Evolutionary conservation across 345 rosid species (phyloP).

Genomic region (Boechera stricta): DNA sequence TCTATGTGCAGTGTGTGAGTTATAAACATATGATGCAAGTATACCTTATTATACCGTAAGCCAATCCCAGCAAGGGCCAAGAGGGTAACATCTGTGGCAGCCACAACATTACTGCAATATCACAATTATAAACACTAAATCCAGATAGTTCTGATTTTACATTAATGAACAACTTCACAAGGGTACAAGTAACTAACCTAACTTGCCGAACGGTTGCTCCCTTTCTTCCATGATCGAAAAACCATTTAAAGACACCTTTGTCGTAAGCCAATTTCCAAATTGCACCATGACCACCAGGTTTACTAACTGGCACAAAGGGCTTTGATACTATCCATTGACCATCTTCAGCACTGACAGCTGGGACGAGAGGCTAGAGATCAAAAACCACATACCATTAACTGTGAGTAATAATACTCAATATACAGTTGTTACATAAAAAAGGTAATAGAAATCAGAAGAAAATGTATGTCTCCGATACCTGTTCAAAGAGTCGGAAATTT

Average conservation of each 20-base stretch:
- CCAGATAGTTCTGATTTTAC: conserved; percentile 14
- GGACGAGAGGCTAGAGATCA: conserved; percentile 83
- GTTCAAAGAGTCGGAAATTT: conserved; percentile 88
- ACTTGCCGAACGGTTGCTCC: conserved; percentile 96
- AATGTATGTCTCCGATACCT: conserved; percentile 51
- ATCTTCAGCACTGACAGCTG: conserved; percentile 78
- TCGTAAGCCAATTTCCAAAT: conserved; percentile 97
- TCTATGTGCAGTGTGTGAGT: neutral
- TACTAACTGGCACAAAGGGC: conserved; percentile 83
- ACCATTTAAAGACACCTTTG: conserved; percentile 88
- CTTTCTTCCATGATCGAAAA: conserved; percentile 77
- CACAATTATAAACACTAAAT: conserved; percentile 33
- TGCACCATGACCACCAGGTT: conserved; percentile 97
- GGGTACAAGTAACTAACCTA: conserved; percentile 60
- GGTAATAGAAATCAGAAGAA: conserved; percentile 2
- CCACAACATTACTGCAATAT: conserved; percentile 86
- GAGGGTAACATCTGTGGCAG: conserved; percentile 88
- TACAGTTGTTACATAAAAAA: neutral
- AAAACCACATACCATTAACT: conserved; percentile 19
- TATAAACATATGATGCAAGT: conserved; percentile 21
- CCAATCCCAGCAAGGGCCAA: conserved; percentile 95
- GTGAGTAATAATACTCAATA: conserved; percentile 5
- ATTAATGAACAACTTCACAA: conserved; percentile 4
- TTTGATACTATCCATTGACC: conserved; percentile 81
- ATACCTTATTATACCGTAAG: conserved; percentile 70